phyloP scores from a whole-genome alignment of 2,329 filamentous ascomycete species.

The Verticillium klebahnii region DNA sequence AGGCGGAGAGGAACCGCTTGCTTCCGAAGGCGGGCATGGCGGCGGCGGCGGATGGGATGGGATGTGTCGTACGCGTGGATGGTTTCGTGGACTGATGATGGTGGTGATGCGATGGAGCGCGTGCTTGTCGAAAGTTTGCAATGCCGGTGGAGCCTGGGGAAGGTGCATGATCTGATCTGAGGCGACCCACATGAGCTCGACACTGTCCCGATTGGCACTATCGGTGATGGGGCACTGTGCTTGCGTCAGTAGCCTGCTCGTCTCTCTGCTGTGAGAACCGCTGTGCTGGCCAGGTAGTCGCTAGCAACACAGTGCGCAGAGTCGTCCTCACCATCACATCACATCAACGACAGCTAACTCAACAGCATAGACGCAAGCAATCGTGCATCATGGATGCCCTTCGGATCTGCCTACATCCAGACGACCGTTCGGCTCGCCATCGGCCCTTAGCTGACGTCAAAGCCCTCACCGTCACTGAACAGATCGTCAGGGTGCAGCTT shows the following conservation, averaged over 20 bases:
- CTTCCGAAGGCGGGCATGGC: constrained; percentile 51
- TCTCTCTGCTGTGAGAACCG: not conserved
- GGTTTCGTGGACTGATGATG: not conserved
- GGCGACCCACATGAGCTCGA: not conserved
- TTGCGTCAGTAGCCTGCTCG: not conserved
- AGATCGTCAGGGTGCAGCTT: not conserved
- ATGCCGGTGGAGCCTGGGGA: not conserved
- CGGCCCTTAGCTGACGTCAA: not conserved
- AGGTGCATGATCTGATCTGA: not conserved
- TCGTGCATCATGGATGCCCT: not conserved
- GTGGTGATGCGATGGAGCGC: not conserved
- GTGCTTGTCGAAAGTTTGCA: not conserved
- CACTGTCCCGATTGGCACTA: not conserved
- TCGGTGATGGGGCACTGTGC: not conserved
- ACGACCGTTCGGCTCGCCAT: not conserved
- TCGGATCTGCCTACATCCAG: not conserved
- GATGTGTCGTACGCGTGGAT: not conserved
- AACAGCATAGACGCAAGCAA: not conserved
- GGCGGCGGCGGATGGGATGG: constrained; percentile 35
- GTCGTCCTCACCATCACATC: not conserved
- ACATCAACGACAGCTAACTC: not conserved
- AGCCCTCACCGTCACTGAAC: not conserved
- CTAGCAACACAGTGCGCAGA: not conserved
- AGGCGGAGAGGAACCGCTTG: constrained; percentile 66
- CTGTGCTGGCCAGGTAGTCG: not conserved